Evolutionary conservation across 2,329 filamentous ascomycete species (phyloP).

Genomic region (Venturia pyrina): DNA sequence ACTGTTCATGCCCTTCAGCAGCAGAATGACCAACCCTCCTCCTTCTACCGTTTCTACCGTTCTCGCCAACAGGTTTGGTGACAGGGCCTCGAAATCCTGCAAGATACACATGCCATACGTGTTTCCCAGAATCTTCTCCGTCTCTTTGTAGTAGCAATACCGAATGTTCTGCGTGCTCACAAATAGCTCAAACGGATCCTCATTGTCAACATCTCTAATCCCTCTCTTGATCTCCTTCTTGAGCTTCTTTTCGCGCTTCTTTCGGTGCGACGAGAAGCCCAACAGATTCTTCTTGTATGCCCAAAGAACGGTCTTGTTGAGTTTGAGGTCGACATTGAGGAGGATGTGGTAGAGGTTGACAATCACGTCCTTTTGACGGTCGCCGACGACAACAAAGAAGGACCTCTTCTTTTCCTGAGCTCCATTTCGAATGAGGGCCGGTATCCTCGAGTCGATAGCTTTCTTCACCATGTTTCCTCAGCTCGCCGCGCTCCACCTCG

Average conservation of each 20-base stretch:
- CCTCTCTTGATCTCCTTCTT: conserved; percentile 97
- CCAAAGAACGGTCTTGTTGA: conserved; percentile 95
- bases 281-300: conserved; percentile 97
- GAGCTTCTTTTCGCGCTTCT: conserved; percentile 97
- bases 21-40: conserved; percentile 77
- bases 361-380: conserved; percentile 91
- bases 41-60: conserved; percentile 98
- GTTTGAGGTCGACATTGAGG: conserved; percentile 78
- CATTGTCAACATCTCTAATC: conserved; percentile 79
- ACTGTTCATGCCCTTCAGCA: conserved; percentile 94
- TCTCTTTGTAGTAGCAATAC: conserved; percentile 99
- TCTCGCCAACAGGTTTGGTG: conserved; percentile 88
- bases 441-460: conserved; percentile 12
- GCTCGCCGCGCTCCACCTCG: neutral
- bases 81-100: conserved; percentile 96
- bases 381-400: conserved; percentile 95
- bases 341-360: conserved; percentile 92
- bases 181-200: conserved; percentile 96
- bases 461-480: conserved; percentile 10
- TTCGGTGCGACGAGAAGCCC: conserved; percentile 85
- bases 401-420: conserved; percentile 93
- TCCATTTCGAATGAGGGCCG: conserved; percentile 75
- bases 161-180: conserved; percentile 93
- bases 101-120: conserved; percentile 98
- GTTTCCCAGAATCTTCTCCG: conserved; percentile 95